phyloP scores from a whole-genome alignment of 2,329 filamentous ascomycete genomes.

The Colletotrichum tamarilloi region DNA sequence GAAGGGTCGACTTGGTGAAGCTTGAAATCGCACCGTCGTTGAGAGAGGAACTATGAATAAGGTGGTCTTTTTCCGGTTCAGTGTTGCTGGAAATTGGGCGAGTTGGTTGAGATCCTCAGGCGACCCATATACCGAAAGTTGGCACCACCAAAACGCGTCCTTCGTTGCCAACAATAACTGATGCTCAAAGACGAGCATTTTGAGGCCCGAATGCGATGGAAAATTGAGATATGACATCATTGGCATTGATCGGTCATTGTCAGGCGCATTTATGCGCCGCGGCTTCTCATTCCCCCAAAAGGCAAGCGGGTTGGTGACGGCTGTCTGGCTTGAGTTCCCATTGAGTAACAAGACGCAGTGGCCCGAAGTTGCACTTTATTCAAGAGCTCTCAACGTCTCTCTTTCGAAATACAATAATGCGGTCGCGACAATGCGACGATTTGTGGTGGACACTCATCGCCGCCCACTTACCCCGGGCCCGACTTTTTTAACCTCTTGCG shows the following conservation, averaged over 20 bases:
- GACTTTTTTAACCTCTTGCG: conserved; percentile 33
- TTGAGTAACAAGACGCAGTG: neutral
- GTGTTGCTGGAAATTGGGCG: neutral
- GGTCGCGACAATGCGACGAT: conserved; percentile 24
- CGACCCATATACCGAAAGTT: neutral
- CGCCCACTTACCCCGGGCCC: conserved; percentile 32
- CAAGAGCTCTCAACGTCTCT: neutral
- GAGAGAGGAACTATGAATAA: neutral
- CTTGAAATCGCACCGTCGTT: conserved; percentile 17
- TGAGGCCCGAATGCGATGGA: conserved; percentile 9
- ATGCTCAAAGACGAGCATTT: conserved; percentile 1
- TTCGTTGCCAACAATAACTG: conserved; percentile 11
- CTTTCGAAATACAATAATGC: neutral
- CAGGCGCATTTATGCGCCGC: conserved; percentile 20
- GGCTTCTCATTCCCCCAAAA: neutral
- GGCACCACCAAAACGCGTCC: neutral
- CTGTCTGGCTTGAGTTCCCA: neutral
- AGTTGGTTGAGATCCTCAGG: neutral
- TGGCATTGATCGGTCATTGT: conserved; percentile 22
- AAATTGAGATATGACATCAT: conserved; percentile 32
- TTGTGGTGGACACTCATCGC: conserved; percentile 33
- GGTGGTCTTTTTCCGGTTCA: neutral
- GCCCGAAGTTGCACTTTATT: neutral
- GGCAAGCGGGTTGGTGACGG: neutral
- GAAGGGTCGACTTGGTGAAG: conserved; percentile 29